Conservation (phyloP, 495 filamentous ascomycete species). For the Aspergillus funiculosus region DNA sequence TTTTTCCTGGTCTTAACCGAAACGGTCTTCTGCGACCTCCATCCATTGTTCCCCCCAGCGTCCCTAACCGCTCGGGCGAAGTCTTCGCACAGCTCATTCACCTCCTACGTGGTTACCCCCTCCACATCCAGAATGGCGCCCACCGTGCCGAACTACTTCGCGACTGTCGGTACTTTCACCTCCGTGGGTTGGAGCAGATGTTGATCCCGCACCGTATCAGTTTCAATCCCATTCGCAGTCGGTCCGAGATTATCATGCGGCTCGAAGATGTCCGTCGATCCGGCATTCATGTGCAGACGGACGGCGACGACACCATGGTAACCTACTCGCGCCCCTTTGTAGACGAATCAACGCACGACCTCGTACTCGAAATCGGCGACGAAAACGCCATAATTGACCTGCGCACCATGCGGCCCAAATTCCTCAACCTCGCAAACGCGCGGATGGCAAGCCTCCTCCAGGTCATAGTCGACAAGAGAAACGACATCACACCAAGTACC, state of each 20-base stretch:
- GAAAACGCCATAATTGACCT: slow-evolving; percentile 63
- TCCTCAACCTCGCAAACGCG: slow-evolving; percentile 60
- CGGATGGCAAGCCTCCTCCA: slow-evolving; percentile 69
- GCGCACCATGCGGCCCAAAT: slow-evolving; percentile 54
- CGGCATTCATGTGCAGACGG: slow-evolving; percentile 58
- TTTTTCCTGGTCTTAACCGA: slow-evolving; percentile 81
- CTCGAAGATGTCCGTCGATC: slow-evolving; percentile 82
- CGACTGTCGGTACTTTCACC: slow-evolving; percentile 89
- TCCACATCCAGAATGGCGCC: slow-evolving; percentile 67
- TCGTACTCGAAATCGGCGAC: slow-evolving; percentile 72
- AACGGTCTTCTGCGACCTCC: slow-evolving; percentile 83
- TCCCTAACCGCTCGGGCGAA: slow-evolving; percentile 73
- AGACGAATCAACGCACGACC: slow-evolving; percentile 64
- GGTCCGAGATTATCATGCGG: slow-evolving; percentile 73
- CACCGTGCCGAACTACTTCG: slow-evolving; percentile 76
- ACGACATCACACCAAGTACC: too few species aligned
- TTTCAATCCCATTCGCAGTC: slow-evolving; percentile 62
- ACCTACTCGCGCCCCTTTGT: slow-evolving; percentile 78
- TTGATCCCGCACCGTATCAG: slow-evolving; percentile 73
- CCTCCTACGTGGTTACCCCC: slow-evolving; percentile 78
- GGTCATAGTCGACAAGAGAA: slow-evolving; percentile 75
- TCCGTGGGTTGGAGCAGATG: slow-evolving; percentile 84
- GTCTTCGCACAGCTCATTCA: slow-evolving; percentile 81
- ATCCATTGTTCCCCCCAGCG: slow-evolving; percentile 71
- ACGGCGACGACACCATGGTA: slow-evolving; percentile 52